These are phyloP conservation scores for Populus hybrid DNA, from an alignment of 441 rosid genomes.

Conservation along the genomic window DNA sequence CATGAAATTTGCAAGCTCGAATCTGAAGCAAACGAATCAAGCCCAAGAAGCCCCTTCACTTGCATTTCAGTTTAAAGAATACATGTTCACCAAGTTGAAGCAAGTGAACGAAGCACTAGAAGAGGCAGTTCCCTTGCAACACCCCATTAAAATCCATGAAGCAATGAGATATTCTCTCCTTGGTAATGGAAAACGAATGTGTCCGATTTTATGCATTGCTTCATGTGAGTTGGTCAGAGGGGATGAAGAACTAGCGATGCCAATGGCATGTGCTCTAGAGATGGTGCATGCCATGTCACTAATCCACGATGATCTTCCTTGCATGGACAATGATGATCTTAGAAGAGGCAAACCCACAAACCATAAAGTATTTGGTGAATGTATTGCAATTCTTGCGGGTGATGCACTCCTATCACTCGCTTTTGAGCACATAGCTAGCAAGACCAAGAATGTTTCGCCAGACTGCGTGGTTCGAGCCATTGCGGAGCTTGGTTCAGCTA, in stretches of 20 bases:
- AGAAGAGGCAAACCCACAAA: conserved; percentile 87
- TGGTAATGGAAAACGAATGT: conserved; percentile 75
- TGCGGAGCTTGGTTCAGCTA: conserved; percentile 61
- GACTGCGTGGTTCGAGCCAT: conserved; percentile 47
- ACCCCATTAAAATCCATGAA: conserved; percentile 67
- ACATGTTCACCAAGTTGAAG: conserved; percentile 51
- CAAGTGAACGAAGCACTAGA: conserved; percentile 64
- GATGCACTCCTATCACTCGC: conserved; percentile 78
- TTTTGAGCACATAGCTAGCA: conserved; percentile 64
- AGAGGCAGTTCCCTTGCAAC: conserved; percentile 48
- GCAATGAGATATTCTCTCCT: conserved; percentile 87
- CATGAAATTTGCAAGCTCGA: too few species aligned
- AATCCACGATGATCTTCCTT: conserved; percentile 82
- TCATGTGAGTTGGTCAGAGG: conserved; percentile 84
- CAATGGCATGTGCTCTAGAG: conserved; percentile 78
- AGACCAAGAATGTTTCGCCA: conserved; percentile 49
- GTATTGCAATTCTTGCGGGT: conserved; percentile 81
- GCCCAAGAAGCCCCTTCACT: conserved; percentile 17
- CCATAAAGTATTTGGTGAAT: conserved; percentile 76
- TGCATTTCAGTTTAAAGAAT: conserved; percentile 59
- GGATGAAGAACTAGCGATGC: conserved; percentile 54
- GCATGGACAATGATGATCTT: conserved; percentile 87
- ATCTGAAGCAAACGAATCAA: too few species aligned
- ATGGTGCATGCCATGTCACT: conserved; percentile 90
- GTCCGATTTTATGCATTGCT: conserved; percentile 66